These are phyloP conservation scores for Scutellaria galericulata DNA, from an alignment of 257 asterid genomes.

Conservation along the genomic window DNA sequence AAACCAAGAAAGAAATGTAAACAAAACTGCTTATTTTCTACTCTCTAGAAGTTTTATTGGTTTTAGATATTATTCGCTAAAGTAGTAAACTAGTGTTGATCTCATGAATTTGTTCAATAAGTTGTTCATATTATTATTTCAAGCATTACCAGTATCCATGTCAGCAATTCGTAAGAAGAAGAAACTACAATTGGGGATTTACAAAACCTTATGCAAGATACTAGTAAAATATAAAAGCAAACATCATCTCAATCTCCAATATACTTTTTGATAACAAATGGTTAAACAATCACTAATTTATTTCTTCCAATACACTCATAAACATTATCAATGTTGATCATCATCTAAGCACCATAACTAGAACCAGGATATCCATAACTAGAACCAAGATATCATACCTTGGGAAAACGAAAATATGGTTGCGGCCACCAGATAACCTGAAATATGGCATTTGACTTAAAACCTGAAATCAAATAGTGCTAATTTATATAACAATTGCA, in stretches of 20 bases:
- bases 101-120: neutral
- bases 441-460: slow-evolving; percentile 95
- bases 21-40: neutral
- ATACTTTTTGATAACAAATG: neutral
- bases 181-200: slow-evolving; percentile 2
- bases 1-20: neutral
- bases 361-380: no score
- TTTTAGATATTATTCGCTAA: neutral
- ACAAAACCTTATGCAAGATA: slow-evolving; percentile 1
- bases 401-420: slow-evolving; percentile 92
- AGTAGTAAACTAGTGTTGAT: neutral
- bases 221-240: slow-evolving; percentile 5
- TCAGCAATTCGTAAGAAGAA: slow-evolving; percentile 23
- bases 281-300: neutral
- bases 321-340: slow-evolving; percentile 11
- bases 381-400: slow-evolving; percentile 52
- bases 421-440: slow-evolving; percentile 91
- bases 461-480: slow-evolving; percentile 71
- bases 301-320: slow-evolving; percentile 6
- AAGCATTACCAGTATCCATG: neutral
- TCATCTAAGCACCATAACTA: slow-evolving; percentile 15
- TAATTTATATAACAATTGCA: slow-evolving; percentile 34
- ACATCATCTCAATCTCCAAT: neutral
- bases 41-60: neutral
- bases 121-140: slow-evolving; percentile 2